phyloP scores from a whole-genome alignment of 305 asterid species.

The Solanum hybrid region DNA sequence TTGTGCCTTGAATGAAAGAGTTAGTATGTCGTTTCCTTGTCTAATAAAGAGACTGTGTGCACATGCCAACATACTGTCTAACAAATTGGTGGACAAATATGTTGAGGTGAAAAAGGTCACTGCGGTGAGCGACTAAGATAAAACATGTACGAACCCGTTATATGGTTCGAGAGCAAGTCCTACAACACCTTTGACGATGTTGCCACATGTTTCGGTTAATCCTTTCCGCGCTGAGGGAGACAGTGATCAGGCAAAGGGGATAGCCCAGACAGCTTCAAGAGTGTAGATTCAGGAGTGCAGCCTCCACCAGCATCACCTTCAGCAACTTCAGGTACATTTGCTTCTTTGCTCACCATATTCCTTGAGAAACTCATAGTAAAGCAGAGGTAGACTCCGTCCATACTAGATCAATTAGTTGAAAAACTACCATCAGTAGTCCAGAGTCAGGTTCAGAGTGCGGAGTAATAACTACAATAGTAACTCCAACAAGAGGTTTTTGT shows the following conservation, averaged over 20 bases:
- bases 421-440: neutral
- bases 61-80: neutral
- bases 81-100: neutral
- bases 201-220: neutral
- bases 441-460: neutral
- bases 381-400: neutral
- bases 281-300: neutral
- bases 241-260: neutral
- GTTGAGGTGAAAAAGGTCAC: neutral
- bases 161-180: neutral
- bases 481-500: neutral
- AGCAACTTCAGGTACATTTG: too few relatives aligned
- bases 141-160: neutral
- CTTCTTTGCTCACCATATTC: neutral
- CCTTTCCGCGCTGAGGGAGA: rapidly evolving
- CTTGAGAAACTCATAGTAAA: neutral
- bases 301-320: neutral
- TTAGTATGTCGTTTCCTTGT: neutral
- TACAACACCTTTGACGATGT: neutral
- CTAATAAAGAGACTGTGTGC: neutral
- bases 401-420: neutral
- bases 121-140: too few relatives aligned
- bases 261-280: neutral
- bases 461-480: neutral
- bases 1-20: too few relatives aligned